These are phyloP conservation scores for Phylloboletellus chloephorus DNA, from an alignment of 1,284 basidiomycete genomes.

Conservation along the genomic window DNA sequence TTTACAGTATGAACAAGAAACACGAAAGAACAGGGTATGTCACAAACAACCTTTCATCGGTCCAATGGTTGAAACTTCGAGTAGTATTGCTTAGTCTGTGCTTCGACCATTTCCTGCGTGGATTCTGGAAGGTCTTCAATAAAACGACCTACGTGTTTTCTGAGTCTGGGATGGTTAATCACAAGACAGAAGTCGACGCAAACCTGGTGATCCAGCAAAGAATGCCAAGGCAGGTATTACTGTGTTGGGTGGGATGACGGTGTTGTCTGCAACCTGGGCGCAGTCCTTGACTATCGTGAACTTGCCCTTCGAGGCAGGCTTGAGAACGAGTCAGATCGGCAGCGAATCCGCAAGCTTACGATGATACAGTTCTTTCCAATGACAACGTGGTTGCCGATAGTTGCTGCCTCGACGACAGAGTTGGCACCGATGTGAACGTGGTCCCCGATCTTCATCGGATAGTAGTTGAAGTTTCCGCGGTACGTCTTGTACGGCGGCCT, in stretches of 20 bases:
- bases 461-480: constrained; percentile 91
- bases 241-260: constrained; percentile 87
- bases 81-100: constrained; percentile 74
- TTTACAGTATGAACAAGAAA: constrained; percentile 3
- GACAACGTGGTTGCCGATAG: constrained; percentile 89
- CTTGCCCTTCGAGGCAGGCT: constrained; percentile 67
- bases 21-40: background rate
- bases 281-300: constrained; percentile 97
- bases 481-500: constrained; percentile 89
- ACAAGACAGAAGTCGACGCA: constrained; percentile 1
- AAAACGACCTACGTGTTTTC: constrained; percentile 56
- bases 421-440: constrained; percentile 89
- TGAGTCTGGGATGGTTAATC: constrained; percentile 8
- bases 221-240: constrained; percentile 86
- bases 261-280: constrained; percentile 81
- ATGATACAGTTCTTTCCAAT: constrained; percentile 96
- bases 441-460: constrained; percentile 96
- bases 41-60: constrained; percentile 22
- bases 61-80: constrained; percentile 53
- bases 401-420: constrained; percentile 89
- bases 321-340: background rate
- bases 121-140: constrained; percentile 86
- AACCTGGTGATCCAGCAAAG: constrained; percentile 89
- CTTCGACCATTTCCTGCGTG: constrained; percentile 77
- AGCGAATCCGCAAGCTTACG: constrained; percentile 43